Conservation (phyloP, 140 eudicot genomes). For the Stevia rebaudiana region DNA sequence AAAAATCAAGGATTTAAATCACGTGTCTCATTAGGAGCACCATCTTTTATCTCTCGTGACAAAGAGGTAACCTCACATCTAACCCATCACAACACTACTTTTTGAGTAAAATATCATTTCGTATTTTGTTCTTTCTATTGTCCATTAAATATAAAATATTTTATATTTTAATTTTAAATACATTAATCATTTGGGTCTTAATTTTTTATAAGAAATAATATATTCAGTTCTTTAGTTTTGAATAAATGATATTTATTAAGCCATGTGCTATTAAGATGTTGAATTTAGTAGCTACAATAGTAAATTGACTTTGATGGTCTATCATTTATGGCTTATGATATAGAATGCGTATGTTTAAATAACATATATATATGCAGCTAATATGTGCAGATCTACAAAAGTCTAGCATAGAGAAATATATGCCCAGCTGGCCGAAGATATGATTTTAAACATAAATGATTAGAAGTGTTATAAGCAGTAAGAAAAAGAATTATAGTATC, state of each 20-base stretch:
- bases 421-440: neutral
- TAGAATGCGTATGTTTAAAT: neutral
- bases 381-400: neutral
- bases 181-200: neutral
- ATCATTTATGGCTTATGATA: slow-evolving; percentile 2
- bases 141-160: too few relatives aligned
- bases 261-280: slow-evolving; percentile 9
- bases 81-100: too few relatives aligned
- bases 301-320: slow-evolving; percentile 7
- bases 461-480: too few relatives aligned
- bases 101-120: too few relatives aligned
- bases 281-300: neutral
- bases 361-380: neutral
- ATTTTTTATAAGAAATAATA: neutral
- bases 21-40: too few relatives aligned
- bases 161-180: neutral
- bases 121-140: too few relatives aligned
- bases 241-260: slow-evolving; percentile 10
- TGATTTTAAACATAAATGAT: neutral
- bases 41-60: too few relatives aligned
- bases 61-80: too few relatives aligned
- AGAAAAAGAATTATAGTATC: too few relatives aligned
- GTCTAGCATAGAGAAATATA: neutral
- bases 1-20: too few relatives aligned
- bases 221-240: neutral